phyloP scores from a whole-genome alignment of 1,284 basidiomycete species.

The Phellopilus nigrolimitatus region DNA sequence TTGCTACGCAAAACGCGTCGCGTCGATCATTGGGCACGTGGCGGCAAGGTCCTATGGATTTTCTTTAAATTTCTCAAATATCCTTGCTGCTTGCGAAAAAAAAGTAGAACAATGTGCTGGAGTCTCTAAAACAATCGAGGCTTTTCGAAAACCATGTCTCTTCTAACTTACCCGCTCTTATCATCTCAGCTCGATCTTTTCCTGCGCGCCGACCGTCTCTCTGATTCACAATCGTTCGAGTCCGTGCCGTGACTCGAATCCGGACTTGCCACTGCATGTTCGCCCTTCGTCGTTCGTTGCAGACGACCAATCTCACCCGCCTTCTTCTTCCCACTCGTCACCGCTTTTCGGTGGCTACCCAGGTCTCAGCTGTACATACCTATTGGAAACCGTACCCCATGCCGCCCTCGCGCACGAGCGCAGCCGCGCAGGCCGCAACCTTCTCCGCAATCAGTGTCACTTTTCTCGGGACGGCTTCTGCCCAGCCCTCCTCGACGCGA shows the following conservation, averaged over 20 bases:
- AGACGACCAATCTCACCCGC: conserved; percentile 7
- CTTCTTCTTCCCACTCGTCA: conserved; percentile 4
- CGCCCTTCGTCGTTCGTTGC: conserved; percentile 8
- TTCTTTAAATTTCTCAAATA: no score
- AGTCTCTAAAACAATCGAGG: background rate
- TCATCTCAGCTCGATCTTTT: background rate
- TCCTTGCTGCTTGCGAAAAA: background rate
- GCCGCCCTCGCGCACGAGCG: conserved; percentile 18
- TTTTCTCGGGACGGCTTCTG: conserved; percentile 75
- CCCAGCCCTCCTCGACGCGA: conserved; percentile 68
- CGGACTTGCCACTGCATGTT: conserved; percentile 9
- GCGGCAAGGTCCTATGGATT: no score
- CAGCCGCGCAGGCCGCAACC: conserved; percentile 9
- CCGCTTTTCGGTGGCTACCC: background rate
- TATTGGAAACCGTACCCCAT: background rate
- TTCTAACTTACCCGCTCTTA: background rate
- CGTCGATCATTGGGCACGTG: no score
- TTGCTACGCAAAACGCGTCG: no score
- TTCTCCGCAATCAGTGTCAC: conserved; percentile 51
- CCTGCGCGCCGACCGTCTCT: background rate
- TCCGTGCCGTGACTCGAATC: conserved; percentile 2
- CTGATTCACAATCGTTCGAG: background rate
- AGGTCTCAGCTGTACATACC: conserved; percentile 8
- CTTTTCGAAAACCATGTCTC: background rate
- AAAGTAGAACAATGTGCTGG: background rate